Evolutionary conservation across 169 alveolate species (phyloP), one percentile per base, ranked within the genome.

Genomic region (Babesia ovata): DNA sequence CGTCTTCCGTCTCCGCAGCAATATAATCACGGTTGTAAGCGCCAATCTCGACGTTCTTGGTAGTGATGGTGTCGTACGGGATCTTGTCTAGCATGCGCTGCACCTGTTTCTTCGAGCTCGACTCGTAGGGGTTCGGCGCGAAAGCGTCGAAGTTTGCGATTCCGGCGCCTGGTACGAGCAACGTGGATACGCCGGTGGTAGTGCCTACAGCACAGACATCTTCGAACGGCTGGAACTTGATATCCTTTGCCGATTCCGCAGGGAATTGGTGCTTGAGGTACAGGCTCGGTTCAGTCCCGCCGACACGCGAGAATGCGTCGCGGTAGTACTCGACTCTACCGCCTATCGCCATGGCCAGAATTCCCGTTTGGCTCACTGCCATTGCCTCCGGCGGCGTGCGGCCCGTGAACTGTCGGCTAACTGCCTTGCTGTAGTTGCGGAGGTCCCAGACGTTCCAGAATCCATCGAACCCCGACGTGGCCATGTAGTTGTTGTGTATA

Each of bases 151-250:
- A 95, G 84, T 95, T 95, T 19, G 99, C 97, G 56, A 88, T 79
- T 7, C 99, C 99, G 29, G 97, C 81, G 16, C 98, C 99, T 0
- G 99, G 99, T 13, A 96, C 92, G n/a, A 96, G 70, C 17, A 96
- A 84, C 12, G 97, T 87, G 48, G 94, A 91, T 56, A 93, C 86
- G 2, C 98, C 98, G 42, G 63, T 60, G n/a, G 73, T 79, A n/a
- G 94, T 86, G 14, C 98, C 98, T 36, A 94, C 87, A n/a, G 98
- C 97, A 17, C 97, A 82, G 62, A 95, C 93, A 86, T 97, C 99
- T 92, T 96, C 98, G 84, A 85, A 96, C 17, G 97, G 96, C 54
- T 94, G 95, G 85, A 96, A 97, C 57, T 92, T 73, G 49, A 92
- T 63, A 26, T 93, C 91, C 63, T 83, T 85, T 13, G 93, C 86